phyloP scores from a whole-genome alignment of 2,329 filamentous ascomycete genomes.

The Penicillium brasilianum region DNA sequence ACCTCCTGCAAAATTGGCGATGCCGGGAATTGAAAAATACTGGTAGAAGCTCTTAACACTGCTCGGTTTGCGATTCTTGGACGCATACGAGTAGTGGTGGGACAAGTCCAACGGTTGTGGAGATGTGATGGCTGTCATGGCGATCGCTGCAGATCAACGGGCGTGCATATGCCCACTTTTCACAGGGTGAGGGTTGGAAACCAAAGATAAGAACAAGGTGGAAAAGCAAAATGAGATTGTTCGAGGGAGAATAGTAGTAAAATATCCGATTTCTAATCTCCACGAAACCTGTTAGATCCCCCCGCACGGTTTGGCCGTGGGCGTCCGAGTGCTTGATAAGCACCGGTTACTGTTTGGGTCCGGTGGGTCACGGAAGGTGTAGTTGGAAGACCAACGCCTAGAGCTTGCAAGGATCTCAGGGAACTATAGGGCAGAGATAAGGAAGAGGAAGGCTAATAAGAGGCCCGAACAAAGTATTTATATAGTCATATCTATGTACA shows the following conservation, averaged over 20 bases:
- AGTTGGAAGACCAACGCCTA: background rate
- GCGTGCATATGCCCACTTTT: conserved; percentile 18
- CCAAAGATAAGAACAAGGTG: background rate
- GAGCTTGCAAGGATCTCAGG: background rate
- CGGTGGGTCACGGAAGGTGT: background rate
- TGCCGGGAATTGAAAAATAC: conserved; percentile 71
- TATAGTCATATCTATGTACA: background rate
- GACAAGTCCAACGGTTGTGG: conserved; percentile 71
- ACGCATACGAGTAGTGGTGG: conserved; percentile 75
- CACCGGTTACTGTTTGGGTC: conserved; percentile 4
- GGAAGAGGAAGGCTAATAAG: background rate
- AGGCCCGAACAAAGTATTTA: background rate
- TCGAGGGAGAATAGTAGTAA: background rate
- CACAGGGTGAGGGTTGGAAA: background rate
- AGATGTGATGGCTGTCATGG: conserved; percentile 37
- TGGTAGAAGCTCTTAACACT: conserved; percentile 83
- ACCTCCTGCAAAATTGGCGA: conserved; percentile 67
- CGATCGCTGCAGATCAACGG: conserved; percentile 25
- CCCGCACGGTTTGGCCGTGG: conserved; percentile 12
- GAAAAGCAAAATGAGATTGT: background rate
- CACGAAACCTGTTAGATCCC: background rate
- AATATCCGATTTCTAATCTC: conserved; percentile 14
- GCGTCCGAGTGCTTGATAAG: conserved; percentile 24
- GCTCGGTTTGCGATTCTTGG: conserved; percentile 68
- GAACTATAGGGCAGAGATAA: conserved; percentile 5